Evolutionary conservation across 495 filamentous ascomycete genomes (phyloP).

Genomic region (Aspergillus sparsus): DNA sequence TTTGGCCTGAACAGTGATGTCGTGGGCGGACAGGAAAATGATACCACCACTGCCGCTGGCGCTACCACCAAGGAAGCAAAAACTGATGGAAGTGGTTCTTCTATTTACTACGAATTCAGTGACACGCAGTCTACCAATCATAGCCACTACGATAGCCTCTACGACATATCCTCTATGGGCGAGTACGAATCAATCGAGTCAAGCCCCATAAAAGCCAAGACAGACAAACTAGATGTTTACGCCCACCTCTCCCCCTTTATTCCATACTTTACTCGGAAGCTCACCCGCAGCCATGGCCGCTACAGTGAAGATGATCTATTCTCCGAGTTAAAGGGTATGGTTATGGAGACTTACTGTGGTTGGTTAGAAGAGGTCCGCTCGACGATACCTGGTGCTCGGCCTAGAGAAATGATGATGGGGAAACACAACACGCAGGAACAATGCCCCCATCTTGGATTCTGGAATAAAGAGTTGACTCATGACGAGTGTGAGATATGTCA

Average conservation of each 20-base stretch:
- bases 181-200: background rate
- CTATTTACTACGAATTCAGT: conserved; percentile 18
- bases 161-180: background rate
- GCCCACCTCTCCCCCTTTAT: conserved; percentile 24
- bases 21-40: background rate
- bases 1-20: background rate
- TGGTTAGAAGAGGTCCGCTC: conserved; percentile 30
- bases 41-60: background rate
- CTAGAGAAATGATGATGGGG: background rate
- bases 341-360: conserved; percentile 32
- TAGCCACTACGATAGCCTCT: background rate
- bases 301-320: conserved; percentile 33
- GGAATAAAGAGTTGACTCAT: conserved; percentile 29
- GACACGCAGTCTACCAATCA: background rate
- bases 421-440: background rate
- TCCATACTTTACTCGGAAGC: conserved; percentile 31
- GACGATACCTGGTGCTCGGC: conserved; percentile 14
- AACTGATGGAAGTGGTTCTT: conserved; percentile 1
- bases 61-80: background rate
- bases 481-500: conserved; percentile 33
- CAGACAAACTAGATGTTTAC: background rate
- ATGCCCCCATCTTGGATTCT: conserved; percentile 37
- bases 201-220: background rate
- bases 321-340: conserved; percentile 32
- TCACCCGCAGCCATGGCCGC: conserved; percentile 21